Conservation (phyloP, 768 basidiomycete genomes). For the Suillus variegatus region DNA sequence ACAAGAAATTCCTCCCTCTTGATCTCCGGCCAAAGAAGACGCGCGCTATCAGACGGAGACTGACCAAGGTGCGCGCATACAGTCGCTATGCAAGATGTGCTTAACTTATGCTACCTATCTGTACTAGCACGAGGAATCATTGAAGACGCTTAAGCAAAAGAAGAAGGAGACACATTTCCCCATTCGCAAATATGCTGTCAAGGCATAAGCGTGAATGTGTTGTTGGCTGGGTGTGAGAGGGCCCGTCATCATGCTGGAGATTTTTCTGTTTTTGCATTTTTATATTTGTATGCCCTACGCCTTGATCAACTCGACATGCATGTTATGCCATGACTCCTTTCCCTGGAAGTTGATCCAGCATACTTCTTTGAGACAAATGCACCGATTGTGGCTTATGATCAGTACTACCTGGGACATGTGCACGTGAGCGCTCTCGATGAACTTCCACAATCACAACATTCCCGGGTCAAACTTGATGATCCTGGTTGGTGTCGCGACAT, state of each 20-base stretch:
- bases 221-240: constrained; percentile 23
- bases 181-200: constrained; percentile 90
- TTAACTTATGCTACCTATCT: constrained; percentile 11
- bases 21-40: constrained; percentile 99
- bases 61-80: constrained; percentile 71
- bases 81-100: background rate
- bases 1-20: constrained; percentile 94
- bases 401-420: background rate
- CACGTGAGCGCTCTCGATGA: background rate
- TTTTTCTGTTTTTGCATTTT: constrained; percentile 31
- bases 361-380: background rate
- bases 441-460: background rate
- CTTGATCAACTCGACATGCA: constrained; percentile 35
- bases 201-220: constrained; percentile 59
- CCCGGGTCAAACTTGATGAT: background rate
- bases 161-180: constrained; percentile 98
- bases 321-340: constrained; percentile 22
- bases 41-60: constrained; percentile 92
- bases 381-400: constrained; percentile 1
- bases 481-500: background rate
- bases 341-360: background rate
- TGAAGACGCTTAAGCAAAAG: constrained; percentile 89
- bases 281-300: constrained; percentile 42
- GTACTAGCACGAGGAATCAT: constrained; percentile 73
- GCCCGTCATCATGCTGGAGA: constrained; percentile 13